These are phyloP conservation scores for Backusella sp. DNA, from an alignment of 192 early-diverging fungal genomes.

Conservation along the genomic window DNA sequence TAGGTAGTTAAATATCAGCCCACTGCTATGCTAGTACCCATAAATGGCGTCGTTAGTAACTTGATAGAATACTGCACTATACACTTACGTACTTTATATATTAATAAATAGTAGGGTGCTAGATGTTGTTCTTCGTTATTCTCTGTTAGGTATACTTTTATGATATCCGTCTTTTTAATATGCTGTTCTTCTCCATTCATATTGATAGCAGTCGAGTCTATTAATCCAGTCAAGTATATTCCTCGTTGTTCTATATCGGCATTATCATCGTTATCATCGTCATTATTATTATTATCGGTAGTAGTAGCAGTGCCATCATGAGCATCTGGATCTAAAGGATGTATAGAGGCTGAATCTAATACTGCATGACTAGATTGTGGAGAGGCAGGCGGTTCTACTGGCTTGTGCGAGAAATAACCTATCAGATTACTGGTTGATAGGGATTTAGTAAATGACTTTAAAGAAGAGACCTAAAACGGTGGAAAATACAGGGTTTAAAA, in stretches of 20 bases:
- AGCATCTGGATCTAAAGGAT: not conserved
- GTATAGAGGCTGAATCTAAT: not conserved
- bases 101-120: constrained; percentile 26
- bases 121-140: not conserved
- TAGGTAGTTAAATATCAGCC: constrained; percentile 29
- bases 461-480: not conserved
- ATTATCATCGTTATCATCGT: too few relatives aligned
- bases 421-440: constrained; percentile 29
- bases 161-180: constrained; percentile 21
- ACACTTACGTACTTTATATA: constrained; percentile 31
- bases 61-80: not conserved
- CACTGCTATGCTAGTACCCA: constrained; percentile 20
- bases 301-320: not conserved
- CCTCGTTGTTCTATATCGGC: constrained; percentile 11
- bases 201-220: constrained; percentile 11
- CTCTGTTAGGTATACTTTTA: constrained; percentile 24
- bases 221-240: constrained; percentile 31
- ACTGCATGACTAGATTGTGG: not conserved
- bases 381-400: not conserved
- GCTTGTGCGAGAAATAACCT: constrained; percentile 14
- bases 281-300: not conserved
- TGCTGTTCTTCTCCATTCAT: constrained; percentile 25
- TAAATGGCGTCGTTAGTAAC: not conserved
- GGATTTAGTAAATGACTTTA: constrained; percentile 28
- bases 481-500: not conserved